A percentile compares a stretch with the other conserved stretches of the same genome.
Evolutionary conservation across 192 early-diverging fungal genomes (phyloP).

Genomic region (Linnemannia zychae): DNA sequence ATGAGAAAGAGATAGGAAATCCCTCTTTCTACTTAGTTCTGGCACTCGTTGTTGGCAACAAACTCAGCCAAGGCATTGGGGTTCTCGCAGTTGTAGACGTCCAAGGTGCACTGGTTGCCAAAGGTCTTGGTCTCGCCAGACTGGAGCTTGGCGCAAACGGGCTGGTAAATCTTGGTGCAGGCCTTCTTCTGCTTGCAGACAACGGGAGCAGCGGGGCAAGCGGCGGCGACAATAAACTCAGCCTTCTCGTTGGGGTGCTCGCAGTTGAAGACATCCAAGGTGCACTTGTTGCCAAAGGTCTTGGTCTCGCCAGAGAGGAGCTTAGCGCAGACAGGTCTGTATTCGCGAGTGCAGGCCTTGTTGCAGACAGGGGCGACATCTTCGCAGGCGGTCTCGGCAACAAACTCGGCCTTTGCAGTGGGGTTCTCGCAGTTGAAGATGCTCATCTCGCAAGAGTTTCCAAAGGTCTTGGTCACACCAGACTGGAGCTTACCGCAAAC

Average conservation of each 20-base stretch:
- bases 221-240: not conserved
- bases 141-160: not conserved
- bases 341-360: slow-evolving; percentile 9
- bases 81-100: no score
- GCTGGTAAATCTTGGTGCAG: not conserved
- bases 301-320: not conserved
- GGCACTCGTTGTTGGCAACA: not conserved
- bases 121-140: not conserved
- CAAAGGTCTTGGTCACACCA: not conserved
- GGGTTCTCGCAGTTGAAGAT: slow-evolving; percentile 14
- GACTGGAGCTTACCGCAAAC: slow-evolving; percentile 5
- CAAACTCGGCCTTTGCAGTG: not conserved
- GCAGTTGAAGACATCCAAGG: not conserved
- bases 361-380: not conserved
- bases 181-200: no score
- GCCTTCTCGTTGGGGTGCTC: not conserved
- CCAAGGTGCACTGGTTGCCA: not conserved
- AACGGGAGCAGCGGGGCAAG: not conserved
- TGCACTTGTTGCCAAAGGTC: slow-evolving; percentile 3
- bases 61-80: not conserved
- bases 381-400: not conserved
- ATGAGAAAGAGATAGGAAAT: not conserved
- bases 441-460: slow-evolving; percentile 5
- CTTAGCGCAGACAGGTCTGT: slow-evolving; percentile 14
- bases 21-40: not conserved